Percentiles rank a stretch among this genome's conserved stretches.
Conservation (phyloP, 495 filamentous ascomycete genomes). For the Talaromyces borbonicus region DNA sequence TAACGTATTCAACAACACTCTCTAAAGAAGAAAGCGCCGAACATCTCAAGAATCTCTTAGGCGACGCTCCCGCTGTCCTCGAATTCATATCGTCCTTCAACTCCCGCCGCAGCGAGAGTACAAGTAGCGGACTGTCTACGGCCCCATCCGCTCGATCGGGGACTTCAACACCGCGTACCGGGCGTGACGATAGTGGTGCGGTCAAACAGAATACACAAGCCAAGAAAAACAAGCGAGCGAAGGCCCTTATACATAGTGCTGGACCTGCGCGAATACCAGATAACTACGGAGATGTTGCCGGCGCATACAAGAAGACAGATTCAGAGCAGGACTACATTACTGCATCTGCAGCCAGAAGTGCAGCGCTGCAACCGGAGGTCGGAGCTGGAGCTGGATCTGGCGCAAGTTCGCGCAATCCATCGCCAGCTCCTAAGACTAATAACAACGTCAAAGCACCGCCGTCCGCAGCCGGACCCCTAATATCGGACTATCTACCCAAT, state of each 20-base stretch:
- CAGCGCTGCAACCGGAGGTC: conserved; percentile 22
- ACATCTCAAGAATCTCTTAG: conserved; percentile 80
- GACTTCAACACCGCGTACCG: conserved; percentile 19
- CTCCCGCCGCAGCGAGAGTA: conserved; percentile 47
- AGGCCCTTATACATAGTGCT: conserved; percentile 47
- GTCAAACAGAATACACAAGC: conserved; percentile 11
- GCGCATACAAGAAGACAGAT: conserved; percentile 52
- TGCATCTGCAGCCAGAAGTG: conserved; percentile 16
- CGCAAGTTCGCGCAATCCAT: conserved; percentile 26
- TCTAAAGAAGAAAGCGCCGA: conserved; percentile 67
- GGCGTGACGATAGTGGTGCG: conserved; percentile 12
- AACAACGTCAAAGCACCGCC: conserved; percentile 51
- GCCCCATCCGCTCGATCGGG: conserved; percentile 12
- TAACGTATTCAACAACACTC: conserved; percentile 65
- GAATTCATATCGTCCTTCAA: conserved; percentile 95
- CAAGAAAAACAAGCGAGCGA: conserved; percentile 46
- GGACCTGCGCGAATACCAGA: conserved; percentile 50
- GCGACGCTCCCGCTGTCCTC: conserved; percentile 71
- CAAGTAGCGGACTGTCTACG: too few relatives aligned
- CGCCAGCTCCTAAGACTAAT: conserved; percentile 25
- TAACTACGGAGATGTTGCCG: conserved; percentile 44
- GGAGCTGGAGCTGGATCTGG: conserved; percentile 16
- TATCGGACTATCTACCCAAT: conserved; percentile 65
- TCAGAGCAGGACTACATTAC: conserved; percentile 54
- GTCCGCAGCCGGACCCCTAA: conserved; percentile 62